phyloP scores from a whole-genome alignment of 768 basidiomycete genomes.

The Lactarius vividus region DNA sequence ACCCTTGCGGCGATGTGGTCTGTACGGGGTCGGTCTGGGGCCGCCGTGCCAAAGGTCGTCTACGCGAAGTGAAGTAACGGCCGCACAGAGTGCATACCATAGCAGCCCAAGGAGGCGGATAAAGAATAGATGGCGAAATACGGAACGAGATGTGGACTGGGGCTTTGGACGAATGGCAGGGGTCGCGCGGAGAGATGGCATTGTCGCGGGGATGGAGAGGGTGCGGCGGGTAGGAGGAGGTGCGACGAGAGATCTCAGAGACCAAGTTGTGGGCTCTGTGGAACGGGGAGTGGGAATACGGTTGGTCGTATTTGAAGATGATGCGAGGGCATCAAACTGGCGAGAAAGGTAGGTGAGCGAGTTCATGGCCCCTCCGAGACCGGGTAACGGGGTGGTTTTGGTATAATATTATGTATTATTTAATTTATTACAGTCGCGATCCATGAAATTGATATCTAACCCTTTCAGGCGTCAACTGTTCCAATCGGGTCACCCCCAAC shows the following conservation, averaged over 20 bases:
- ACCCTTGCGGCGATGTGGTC: slow-evolving; percentile 7
- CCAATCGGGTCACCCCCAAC: slow-evolving; percentile 40
- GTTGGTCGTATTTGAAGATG: slow-evolving; percentile 52
- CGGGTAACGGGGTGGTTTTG: slow-evolving; percentile 2
- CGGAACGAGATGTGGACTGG: slow-evolving; percentile 28
- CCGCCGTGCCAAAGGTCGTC: slow-evolving; percentile 27
- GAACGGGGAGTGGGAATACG: slow-evolving; percentile 22
- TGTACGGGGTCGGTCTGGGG: slow-evolving; percentile 3
- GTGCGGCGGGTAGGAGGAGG: slow-evolving; percentile 25
- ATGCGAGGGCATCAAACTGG: slow-evolving; percentile 74
- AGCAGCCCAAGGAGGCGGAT: slow-evolving; percentile 65
- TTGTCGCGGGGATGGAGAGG: slow-evolving; percentile 22
- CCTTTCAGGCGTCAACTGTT: slow-evolving; percentile 39
- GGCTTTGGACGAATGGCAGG: slow-evolving; percentile 22
- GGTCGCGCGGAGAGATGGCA: slow-evolving; percentile 18
- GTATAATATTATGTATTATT: neutral
- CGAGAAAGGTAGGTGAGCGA: slow-evolving; percentile 78
- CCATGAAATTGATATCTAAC: slow-evolving; percentile 31
- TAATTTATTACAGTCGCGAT: neutral
- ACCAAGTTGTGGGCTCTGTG: slow-evolving; percentile 19
- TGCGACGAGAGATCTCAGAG: slow-evolving; percentile 28
- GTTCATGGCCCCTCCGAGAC: slow-evolving; percentile 54
- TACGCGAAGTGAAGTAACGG: slow-evolving; percentile 49
- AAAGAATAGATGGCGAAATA: slow-evolving; percentile 56
- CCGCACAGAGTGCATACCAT: slow-evolving; percentile 66